Evolutionary conservation across 768 basidiomycete species (phyloP).

Genomic region (Suillus subalutaceus): DNA sequence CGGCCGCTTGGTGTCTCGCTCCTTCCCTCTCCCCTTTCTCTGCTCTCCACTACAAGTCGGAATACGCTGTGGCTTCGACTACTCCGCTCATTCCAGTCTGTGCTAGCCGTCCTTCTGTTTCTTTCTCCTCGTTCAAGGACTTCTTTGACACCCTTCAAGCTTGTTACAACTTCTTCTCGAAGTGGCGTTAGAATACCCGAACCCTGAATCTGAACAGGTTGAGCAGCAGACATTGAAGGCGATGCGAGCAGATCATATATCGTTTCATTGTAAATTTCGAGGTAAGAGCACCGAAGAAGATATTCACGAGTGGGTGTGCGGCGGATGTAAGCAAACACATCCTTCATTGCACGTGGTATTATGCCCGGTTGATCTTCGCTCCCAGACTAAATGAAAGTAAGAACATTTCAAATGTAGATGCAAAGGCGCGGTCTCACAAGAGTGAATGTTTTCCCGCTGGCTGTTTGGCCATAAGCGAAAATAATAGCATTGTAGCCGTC

Average conservation of each 20-base stretch:
- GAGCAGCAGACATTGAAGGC: conserved; percentile 50
- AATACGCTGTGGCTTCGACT: conserved; percentile 95
- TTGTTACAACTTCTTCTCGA: conserved; percentile 92
- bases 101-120: conserved; percentile 87
- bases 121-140: conserved; percentile 86
- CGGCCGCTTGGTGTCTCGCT: conserved; percentile 38
- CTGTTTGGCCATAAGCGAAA: conserved; percentile 94
- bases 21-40: conserved; percentile 63
- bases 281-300: conserved; percentile 92
- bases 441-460: conserved; percentile 75
- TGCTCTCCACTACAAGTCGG: conserved; percentile 87
- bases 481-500: conserved; percentile 96
- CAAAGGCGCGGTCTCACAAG: conserved; percentile 39
- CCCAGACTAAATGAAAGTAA: conserved; percentile 52
- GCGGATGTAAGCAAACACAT: conserved; percentile 85
- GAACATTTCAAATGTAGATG: conserved; percentile 32
- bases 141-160: conserved; percentile 81
- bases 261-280: conserved; percentile 96
- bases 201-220: conserved; percentile 77
- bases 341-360: conserved; percentile 90
- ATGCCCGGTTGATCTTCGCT: conserved; percentile 88
- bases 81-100: conserved; percentile 98
- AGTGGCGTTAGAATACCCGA: conserved; percentile 73
- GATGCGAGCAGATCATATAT: conserved; percentile 87
- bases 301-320: conserved; percentile 82